Evolutionary conservation across 2,329 filamentous ascomycete genomes (phyloP).

Genomic region (Colletotrichum zoysiae): DNA sequence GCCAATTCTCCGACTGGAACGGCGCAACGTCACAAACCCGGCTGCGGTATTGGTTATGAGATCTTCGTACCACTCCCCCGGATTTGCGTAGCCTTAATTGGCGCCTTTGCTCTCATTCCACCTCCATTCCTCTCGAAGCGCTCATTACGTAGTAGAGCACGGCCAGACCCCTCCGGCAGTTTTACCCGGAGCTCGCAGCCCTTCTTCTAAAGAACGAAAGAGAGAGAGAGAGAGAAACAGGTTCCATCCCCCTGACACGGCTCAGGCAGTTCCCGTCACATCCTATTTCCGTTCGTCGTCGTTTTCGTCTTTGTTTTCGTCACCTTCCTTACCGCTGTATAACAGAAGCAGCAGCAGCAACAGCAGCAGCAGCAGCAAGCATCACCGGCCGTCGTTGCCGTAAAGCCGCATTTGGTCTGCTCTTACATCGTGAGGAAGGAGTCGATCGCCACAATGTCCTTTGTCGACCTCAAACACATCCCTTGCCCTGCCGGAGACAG

Average conservation of each 20-base stretch:
- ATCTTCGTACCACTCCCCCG: conserved; percentile 34
- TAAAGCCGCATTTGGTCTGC: background rate
- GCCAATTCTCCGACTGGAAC: conserved; percentile 39
- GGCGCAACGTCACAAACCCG: conserved; percentile 12
- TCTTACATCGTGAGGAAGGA: conserved; percentile 12
- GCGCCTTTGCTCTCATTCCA: conserved; percentile 22
- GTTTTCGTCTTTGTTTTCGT: background rate
- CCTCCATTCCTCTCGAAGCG: conserved; percentile 16
- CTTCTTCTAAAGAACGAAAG: background rate
- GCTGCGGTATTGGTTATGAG: conserved; percentile 38
- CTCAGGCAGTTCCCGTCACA: conserved; percentile 7
- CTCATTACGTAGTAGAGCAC: background rate
- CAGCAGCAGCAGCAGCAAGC: conserved; percentile 43
- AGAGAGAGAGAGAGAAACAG: background rate
- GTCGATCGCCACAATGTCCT: conserved; percentile 39
- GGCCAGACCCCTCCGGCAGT: background rate
- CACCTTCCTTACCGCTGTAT: background rate
- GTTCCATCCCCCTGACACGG: background rate
- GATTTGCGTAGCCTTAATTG: conserved; percentile 34
- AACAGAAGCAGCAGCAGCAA: background rate
- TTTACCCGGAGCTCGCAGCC: background rate
- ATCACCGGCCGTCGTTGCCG: conserved; percentile 48
- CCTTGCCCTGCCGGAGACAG: conserved; percentile 62
- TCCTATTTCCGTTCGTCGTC: background rate
- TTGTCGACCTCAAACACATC: conserved; percentile 58